These are phyloP conservation scores for Dictyostelium brefeldianum DNA, from an alignment of 78 protist genomes.

Conservation along the genomic window DNA sequence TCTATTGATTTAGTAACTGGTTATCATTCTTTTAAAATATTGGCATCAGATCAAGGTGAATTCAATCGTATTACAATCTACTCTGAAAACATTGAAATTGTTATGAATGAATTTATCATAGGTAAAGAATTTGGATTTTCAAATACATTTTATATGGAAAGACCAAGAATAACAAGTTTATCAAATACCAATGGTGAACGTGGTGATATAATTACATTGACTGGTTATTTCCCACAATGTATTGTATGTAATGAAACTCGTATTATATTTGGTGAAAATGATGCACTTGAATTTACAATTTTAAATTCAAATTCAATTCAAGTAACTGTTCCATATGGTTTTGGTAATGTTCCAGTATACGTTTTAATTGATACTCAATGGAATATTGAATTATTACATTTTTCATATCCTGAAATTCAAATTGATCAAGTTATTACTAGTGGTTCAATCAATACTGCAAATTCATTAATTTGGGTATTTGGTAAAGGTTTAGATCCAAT, in stretches of 20 bases:
- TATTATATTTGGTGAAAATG: neutral
- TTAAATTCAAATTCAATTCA: neutral
- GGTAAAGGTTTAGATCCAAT: neutral
- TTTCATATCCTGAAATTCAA: neutral
- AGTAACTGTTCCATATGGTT: neutral
- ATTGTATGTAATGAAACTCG: neutral
- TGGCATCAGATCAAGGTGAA: neutral
- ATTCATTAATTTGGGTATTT: no score
- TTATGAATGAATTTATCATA: no score
- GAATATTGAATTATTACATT: neutral
- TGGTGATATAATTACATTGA: neutral
- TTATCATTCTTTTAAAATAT: neutral
- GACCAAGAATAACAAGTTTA: neutral
- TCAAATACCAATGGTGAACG: no score
- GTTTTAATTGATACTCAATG: no score
- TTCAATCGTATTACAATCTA: neutral
- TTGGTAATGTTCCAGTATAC: no score
- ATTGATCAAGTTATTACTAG: no score
- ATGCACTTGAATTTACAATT: neutral
- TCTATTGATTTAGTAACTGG: neutral
- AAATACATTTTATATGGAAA: neutral
- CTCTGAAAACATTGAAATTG: no score
- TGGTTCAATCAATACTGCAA: no score
- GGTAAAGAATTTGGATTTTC: no score
- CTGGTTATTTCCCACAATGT: conserved; percentile 7